Evolutionary conservation across 306 rosid genomes (phyloP).

Genomic region (Morella rubra): DNA sequence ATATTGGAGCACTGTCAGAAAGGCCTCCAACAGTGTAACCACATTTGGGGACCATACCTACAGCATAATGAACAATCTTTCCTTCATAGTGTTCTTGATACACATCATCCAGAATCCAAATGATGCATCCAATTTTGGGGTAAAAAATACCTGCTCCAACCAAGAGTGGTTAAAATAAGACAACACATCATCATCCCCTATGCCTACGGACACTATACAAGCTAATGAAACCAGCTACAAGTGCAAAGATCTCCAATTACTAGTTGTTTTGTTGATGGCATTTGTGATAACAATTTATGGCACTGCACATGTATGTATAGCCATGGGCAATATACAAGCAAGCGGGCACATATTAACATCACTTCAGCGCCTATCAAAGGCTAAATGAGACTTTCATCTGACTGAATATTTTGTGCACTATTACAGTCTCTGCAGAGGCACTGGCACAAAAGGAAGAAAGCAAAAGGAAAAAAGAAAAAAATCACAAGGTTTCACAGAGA

Average conservation of each 20-base stretch:
- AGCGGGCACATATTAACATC: constrained; percentile 16
- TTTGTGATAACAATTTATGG: constrained; percentile 22
- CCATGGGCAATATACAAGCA: constrained; percentile 11
- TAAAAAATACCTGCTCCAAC: constrained; percentile 6
- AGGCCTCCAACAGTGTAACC: constrained; percentile 90
- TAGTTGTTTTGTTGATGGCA: constrained; percentile 10
- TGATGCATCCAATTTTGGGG: background rate
- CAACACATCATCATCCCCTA: constrained; percentile 17
- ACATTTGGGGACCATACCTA: constrained; percentile 95
- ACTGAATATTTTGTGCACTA: background rate
- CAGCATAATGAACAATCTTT: constrained; percentile 19
- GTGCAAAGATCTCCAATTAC: constrained; percentile 14
- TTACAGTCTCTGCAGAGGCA: background rate
- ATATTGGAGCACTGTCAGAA: constrained; percentile 78
- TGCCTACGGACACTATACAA: background rate
- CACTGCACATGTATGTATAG: constrained; percentile 17
- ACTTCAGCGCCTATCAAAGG: background rate
- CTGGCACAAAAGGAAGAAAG: no score
- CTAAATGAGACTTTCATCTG: background rate
- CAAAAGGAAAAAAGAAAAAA: no score
- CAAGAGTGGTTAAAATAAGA: constrained; percentile 19
- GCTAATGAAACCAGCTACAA: background rate
- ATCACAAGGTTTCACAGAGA: constrained; percentile 11
- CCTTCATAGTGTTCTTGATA: constrained; percentile 18
- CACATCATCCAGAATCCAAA: constrained; percentile 13